Conservation (phyloP, 2,329 filamentous ascomycete genomes). For the Colletotrichum navitas region DNA sequence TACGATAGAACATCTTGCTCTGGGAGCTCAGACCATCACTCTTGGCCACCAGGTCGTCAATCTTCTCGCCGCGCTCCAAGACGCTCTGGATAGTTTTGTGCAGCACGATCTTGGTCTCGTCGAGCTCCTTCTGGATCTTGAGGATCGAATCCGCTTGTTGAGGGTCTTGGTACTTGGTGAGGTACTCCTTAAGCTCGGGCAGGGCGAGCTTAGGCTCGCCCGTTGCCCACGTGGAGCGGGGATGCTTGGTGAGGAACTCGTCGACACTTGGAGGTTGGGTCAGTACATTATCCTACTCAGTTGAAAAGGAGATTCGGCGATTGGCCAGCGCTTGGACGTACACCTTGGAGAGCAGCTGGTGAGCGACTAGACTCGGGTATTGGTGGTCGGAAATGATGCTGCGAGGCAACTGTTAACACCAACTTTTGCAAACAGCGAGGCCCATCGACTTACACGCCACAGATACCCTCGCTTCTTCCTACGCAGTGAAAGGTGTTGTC, state of each 20-base stretch:
- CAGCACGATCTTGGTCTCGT: constrained; percentile 96
- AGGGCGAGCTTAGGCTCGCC: constrained; percentile 69
- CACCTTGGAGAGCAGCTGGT: constrained; percentile 84
- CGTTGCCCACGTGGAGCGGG: constrained; percentile 74
- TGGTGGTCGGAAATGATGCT: constrained; percentile 79
- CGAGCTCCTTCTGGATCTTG: constrained; percentile 96
- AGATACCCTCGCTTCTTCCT: constrained; percentile 79
- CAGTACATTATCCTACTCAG: not conserved
- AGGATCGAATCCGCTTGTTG: constrained; percentile 90
- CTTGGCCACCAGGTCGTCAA: constrained; percentile 93
- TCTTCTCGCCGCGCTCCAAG: constrained; percentile 93
- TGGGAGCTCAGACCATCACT: constrained; percentile 89
- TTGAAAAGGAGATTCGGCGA: not conserved
- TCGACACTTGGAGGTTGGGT: constrained; percentile 65
- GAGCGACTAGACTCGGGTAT: constrained; percentile 83
- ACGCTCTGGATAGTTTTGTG: constrained; percentile 96
- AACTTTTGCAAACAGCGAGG: not conserved
- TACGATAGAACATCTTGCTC: constrained; percentile 98
- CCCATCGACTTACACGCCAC: constrained; percentile 64
- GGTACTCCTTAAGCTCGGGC: constrained; percentile 83
- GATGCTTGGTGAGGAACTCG: constrained; percentile 85
- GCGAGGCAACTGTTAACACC: not conserved
- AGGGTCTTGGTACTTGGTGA: constrained; percentile 83
- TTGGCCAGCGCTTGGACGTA: constrained; percentile 16
- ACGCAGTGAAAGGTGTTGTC: constrained; percentile 85